Conservation (phyloP, 306 rosid species). For the Prinsepia uniflora region DNA sequence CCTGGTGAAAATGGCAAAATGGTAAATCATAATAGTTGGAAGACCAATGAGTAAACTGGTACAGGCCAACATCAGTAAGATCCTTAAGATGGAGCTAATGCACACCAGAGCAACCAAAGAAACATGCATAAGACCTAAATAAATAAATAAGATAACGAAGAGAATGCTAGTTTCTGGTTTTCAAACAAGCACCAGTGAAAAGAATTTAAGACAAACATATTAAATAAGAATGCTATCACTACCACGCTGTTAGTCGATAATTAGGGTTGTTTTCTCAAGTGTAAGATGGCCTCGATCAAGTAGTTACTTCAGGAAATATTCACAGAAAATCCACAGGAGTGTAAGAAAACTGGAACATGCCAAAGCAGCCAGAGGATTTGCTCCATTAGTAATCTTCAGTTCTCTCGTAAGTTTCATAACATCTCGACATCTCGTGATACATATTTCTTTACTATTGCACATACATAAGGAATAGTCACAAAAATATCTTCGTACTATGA, state of each 20-base stretch:
- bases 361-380: too few species aligned
- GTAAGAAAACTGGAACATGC: too few species aligned
- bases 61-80: not conserved
- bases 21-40: not conserved
- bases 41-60: not conserved
- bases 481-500: not conserved
- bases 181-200: not conserved
- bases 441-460: not conserved
- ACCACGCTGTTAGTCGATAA: too few species aligned
- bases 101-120: not conserved
- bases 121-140: not conserved
- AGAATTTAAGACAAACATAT: not conserved
- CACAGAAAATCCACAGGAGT: too few species aligned
- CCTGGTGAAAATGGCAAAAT: not conserved
- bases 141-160: not conserved
- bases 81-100: not conserved
- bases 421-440: not conserved
- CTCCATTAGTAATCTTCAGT: too few species aligned
- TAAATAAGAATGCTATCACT: too few species aligned
- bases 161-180: not conserved
- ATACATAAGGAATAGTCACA: not conserved
- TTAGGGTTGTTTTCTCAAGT: too few species aligned
- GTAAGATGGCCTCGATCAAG: too few species aligned
- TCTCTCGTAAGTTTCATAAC: not conserved
- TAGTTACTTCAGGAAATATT: too few species aligned